Base-by-base conservation (phyloP, 805 yeast genomes). In the Starmerella floricola region DNA sequence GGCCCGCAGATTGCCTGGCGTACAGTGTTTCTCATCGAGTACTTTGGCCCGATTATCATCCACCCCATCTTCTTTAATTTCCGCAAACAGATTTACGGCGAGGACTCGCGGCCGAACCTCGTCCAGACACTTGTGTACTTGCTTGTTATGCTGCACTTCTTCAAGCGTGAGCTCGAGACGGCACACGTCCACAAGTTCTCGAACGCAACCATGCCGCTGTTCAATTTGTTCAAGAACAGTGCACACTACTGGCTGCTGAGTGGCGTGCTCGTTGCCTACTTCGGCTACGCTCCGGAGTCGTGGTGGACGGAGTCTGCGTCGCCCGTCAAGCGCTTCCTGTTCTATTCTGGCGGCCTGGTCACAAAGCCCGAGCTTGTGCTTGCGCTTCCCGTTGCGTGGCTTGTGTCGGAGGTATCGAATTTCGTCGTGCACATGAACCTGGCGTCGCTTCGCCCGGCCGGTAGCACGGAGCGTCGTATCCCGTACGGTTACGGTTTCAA, bases 1-100 rank as follows among this genome's bases (percentile, higher is more conserved):
- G 98, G 98, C 17, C 86, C 87, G 1, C 98, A 91, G 63, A 74
- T 91, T 45, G 77, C 78, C 4, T 91, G 96, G 95, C 73, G 81
- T 63, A 72, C 85, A 3, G 97, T 88, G n/a, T 91, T 78, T 57
- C 53, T 84, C 40, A 65, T 84, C 49, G 98, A 91, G 64, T 91
- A 91, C 59, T 53, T 82, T 15, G 97, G 97, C 2, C 98, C 98
- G 8, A 65, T 91, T 43, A 35, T 87, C 31, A 69, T 88, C 55
- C 95, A 87, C 60, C 72, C 84, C 1, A 42, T 84, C 15, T 65
- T 81, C 41, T 68, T 61, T 41, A 58, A 63, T 36, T 31, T 42
- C 13, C 72, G 44, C 53, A 53, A 38, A 44, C 47, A 45, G 16
- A 41, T 66, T 32, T 67, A 67, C 48, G 65, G 67, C 24, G 41